Evolutionary conservation across 345 rosid genomes (phyloP), one percentile per base, ranked within the genome.

Genomic region (Heritiera littoralis): DNA sequence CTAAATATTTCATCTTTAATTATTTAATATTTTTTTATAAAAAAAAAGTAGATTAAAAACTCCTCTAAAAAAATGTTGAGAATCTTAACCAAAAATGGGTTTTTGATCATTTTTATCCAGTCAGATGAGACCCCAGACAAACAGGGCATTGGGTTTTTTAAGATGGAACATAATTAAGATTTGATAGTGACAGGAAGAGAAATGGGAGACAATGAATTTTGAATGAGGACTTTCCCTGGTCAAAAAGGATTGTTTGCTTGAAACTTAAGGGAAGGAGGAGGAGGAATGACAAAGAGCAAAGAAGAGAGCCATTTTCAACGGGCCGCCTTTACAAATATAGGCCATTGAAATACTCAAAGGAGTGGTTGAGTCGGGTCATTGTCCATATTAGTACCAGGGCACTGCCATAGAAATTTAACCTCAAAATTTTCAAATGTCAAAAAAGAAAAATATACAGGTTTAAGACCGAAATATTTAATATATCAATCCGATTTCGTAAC

Each of bases 241-340:
- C 85, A 82, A 82, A 73, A 69, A 65, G 68, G 61, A 23, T 58
- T 23, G 76, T 78, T 82, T 61, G 28, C 84, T 78, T 82, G 23
- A n/a, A 46, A 46, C 35, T 6, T 7, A 77, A 81, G 83, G 68
- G 7, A 54, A 17, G 20, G 61, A 11, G 55, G 14, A 76, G 23
- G 61, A 80, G 14, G 6, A 66, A 66, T 30, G n/a, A 14, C 32
- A 54, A 49, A 52, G 14, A 59, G 43, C 1, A n/a, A 43, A 46
- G 3, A 74, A 43, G 7, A 40, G 67, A 20, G 56, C 58, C 20
- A 20, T 20, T 78, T 78, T 68, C 72, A 49, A 76, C 38, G 35
- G 60, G 55, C 55, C 3, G 55, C 78, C 52, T 45, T 17, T 41
- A 14, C 6, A 55, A 55, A 40, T 74, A 13, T 40, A 56, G 35